A percentile compares a stretch with the other conserved stretches of the same genome.
These are phyloP conservation scores for Samsoniella hepiali DNA, from an alignment of 2,329 filamentous ascomycete genomes.

Conservation along the genomic window DNA sequence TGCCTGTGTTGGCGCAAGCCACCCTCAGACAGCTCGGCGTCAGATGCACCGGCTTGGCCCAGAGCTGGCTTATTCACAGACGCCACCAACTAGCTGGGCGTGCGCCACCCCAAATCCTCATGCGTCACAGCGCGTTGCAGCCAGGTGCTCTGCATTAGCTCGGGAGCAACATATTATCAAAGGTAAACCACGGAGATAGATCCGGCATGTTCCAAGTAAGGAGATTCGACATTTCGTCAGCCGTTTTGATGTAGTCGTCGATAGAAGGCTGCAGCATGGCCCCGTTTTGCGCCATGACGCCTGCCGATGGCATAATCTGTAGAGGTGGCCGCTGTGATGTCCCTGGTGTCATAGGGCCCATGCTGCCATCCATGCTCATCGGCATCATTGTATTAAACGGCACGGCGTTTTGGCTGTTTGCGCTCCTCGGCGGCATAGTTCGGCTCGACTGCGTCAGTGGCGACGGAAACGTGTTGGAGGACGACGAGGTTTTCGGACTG, in stretches of 20 bases:
- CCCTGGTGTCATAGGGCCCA: conserved; percentile 8
- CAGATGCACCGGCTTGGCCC: neutral
- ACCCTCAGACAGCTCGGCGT: neutral
- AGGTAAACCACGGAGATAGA: conserved; percentile 21
- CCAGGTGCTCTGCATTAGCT: neutral
- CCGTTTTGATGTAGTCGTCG: conserved; percentile 26
- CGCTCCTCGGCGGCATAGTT: conserved; percentile 1
- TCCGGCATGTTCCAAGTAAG: conserved; percentile 26
- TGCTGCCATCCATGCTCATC: conserved; percentile 12
- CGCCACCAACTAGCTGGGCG: neutral
- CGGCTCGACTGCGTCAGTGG: conserved; percentile 22
- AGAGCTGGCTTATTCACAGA: neutral
- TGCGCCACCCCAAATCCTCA: neutral
- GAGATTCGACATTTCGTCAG: conserved; percentile 27
- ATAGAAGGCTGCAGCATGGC: conserved; percentile 22
- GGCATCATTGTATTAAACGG: conserved; percentile 17
- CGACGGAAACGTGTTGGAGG: conserved; percentile 16
- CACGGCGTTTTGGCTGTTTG: conserved; percentile 1
- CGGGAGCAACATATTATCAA: conserved; percentile 15
- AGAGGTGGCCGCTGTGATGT: conserved; percentile 18
- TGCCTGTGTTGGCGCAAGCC: neutral
- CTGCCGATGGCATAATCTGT: conserved; percentile 20
- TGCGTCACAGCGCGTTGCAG: neutral
- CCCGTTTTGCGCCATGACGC: conserved; percentile 20
- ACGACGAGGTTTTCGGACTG: conserved; percentile 19